phyloP scores from a whole-genome alignment of 1,284 basidiomycete genomes.

The Heterobasidion parviporum region DNA sequence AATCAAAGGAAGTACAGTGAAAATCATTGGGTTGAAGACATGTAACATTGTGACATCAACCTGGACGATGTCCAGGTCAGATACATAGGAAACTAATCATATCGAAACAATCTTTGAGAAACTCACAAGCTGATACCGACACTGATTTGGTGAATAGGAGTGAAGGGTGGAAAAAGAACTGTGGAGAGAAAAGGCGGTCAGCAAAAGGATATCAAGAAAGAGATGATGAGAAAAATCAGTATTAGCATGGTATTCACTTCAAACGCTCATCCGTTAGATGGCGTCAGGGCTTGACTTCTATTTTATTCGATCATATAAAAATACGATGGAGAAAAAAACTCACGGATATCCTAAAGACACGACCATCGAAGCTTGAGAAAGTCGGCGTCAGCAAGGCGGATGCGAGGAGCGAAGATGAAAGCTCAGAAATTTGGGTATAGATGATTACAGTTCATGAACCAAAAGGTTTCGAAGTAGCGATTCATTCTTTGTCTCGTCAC shows the following conservation, averaged over 20 bases:
- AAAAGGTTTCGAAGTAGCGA: slow-evolving; percentile 14
- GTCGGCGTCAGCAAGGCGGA: neutral
- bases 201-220: neutral
- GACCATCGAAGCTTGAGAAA: neutral
- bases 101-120: neutral
- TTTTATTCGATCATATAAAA: slow-evolving; percentile 11
- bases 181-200: neutral
- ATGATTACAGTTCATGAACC: slow-evolving; percentile 11
- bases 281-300: slow-evolving; percentile 14
- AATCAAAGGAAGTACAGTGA: neutral
- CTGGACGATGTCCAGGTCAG: slow-evolving; percentile 10
- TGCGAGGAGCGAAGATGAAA: neutral
- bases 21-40: slow-evolving; percentile 37
- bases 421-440: slow-evolving; percentile 17
- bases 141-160: neutral
- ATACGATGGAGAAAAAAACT: slow-evolving; percentile 2
- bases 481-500: slow-evolving; percentile 11
- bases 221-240: slow-evolving; percentile 7
- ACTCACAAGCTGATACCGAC: neutral
- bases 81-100: neutral
- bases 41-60: slow-evolving; percentile 17
- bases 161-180: neutral
- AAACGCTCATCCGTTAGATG: slow-evolving; percentile 10
- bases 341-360: neutral
- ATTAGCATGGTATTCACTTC: slow-evolving; percentile 16